Percentiles rank a stretch among this genome's conserved stretches.
phyloP scores from a whole-genome alignment of 257 asterid species.

The Datura wrightii region DNA sequence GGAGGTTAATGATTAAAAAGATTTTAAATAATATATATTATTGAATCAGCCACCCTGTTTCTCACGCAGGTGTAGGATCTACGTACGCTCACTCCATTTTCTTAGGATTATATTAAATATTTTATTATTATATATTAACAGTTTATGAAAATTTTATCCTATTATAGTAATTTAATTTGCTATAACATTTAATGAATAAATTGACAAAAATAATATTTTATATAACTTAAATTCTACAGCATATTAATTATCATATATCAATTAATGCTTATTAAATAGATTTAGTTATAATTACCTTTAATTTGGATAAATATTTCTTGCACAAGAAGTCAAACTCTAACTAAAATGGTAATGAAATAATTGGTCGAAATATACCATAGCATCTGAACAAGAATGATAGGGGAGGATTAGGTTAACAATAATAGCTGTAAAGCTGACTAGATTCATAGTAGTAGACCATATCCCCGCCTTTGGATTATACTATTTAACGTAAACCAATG shows the following conservation, averaged over 20 bases:
- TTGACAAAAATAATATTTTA: too few species aligned
- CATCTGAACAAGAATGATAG: not conserved
- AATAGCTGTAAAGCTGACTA: conserved; percentile 26
- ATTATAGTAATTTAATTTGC: not conserved
- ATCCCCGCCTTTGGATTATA: conserved; percentile 16
- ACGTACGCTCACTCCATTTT: too few species aligned
- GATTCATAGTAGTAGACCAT: not conserved
- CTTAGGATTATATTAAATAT: too few species aligned
- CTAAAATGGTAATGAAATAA: not conserved
- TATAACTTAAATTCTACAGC: not conserved
- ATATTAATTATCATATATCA: not conserved
- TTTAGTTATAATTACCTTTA: not conserved
- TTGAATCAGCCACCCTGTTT: too few species aligned
- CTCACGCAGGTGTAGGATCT: too few species aligned
- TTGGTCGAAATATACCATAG: not conserved
- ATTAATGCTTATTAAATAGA: not conserved
- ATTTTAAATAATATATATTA: too few species aligned
- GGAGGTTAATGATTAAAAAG: not conserved
- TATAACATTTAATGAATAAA: too few species aligned
- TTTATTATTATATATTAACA: not conserved
- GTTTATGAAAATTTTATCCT: not conserved
- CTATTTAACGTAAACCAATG: not conserved
- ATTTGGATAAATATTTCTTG: not conserved
- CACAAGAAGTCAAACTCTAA: not conserved
- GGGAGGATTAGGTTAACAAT: not conserved